Evolutionary conservation across 2,329 filamentous ascomycete species (phyloP).

Genomic region (Graphilbum sp.): DNA sequence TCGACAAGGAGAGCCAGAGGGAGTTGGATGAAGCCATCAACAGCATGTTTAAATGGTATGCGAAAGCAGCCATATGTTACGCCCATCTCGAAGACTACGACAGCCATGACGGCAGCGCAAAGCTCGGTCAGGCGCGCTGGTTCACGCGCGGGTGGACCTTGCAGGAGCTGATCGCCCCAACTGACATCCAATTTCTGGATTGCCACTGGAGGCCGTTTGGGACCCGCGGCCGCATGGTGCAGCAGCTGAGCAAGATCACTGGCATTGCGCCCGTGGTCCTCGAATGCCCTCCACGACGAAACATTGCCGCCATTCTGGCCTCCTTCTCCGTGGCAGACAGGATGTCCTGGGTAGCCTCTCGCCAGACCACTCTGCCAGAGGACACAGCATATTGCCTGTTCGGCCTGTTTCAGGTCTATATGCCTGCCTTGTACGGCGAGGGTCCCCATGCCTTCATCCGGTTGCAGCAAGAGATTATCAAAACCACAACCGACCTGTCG

Average conservation of each 20-base stretch:
- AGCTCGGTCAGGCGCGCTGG: conserved; percentile 9
- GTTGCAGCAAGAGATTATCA: conserved; percentile 2
- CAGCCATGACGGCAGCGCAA: background rate
- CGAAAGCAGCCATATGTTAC: background rate
- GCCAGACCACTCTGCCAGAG: conserved; percentile 11
- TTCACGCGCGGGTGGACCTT: conserved; percentile 36
- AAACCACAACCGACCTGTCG: background rate
- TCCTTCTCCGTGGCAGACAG: background rate
- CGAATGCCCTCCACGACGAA: background rate
- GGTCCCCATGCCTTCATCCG: conserved; percentile 4
- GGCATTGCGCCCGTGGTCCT: conserved; percentile 10
- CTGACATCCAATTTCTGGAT: conserved; percentile 12
- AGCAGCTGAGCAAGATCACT: conserved; percentile 7
- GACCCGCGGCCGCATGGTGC: conserved; percentile 8
- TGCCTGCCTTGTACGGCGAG: conserved; percentile 14
- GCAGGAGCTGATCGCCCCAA: conserved; percentile 44
- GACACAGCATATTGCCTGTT: conserved; percentile 15
- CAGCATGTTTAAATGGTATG: conserved; percentile 3
- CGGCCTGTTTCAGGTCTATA: conserved; percentile 14
- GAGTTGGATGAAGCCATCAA: conserved; percentile 4
- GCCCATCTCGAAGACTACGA: background rate
- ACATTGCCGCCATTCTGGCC: background rate
- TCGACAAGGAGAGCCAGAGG: conserved; percentile 8
- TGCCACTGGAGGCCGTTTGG: conserved; percentile 13
- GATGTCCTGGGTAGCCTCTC: conserved; percentile 10